Evolutionary conservation across 257 asterid species (phyloP).

Genomic region (Solanum bulbocastanum): DNA sequence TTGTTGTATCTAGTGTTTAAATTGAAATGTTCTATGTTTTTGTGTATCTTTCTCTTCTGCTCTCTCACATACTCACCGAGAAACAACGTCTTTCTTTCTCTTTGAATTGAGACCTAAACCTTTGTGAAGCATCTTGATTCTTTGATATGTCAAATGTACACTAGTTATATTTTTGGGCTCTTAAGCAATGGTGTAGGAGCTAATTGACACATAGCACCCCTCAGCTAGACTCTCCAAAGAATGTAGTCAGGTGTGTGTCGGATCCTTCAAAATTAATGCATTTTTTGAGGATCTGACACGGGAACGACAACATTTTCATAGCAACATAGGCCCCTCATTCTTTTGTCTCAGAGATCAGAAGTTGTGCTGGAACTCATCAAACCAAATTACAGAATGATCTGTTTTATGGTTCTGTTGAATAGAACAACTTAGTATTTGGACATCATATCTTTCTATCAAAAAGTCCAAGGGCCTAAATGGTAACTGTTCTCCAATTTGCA

Average conservation of each 20-base stretch:
- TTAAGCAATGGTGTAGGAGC: neutral
- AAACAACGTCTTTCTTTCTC: neutral
- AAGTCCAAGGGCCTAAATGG: neutral
- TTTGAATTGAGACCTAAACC: neutral
- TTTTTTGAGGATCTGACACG: neutral
- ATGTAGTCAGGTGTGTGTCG: neutral
- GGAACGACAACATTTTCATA: neutral
- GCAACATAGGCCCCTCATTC: neutral
- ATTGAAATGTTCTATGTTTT: neutral
- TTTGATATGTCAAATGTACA: neutral
- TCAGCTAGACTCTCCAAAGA: neutral
- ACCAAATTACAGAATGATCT: neutral
- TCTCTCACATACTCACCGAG: neutral
- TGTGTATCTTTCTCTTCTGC: neutral
- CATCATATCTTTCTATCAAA: neutral
- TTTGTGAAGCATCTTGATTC: neutral
- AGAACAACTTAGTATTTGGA: neutral
- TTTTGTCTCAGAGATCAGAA: neutral
- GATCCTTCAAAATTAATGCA: neutral
- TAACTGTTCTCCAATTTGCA: neutral
- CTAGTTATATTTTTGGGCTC: neutral
- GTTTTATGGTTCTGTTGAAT: neutral
- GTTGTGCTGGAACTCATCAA: neutral
- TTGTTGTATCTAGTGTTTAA: neutral
- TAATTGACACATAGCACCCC: neutral